phyloP scores from a whole-genome alignment of 202 grass and related monocot genomes.

The Schoenoplectus tabernaemontani region DNA sequence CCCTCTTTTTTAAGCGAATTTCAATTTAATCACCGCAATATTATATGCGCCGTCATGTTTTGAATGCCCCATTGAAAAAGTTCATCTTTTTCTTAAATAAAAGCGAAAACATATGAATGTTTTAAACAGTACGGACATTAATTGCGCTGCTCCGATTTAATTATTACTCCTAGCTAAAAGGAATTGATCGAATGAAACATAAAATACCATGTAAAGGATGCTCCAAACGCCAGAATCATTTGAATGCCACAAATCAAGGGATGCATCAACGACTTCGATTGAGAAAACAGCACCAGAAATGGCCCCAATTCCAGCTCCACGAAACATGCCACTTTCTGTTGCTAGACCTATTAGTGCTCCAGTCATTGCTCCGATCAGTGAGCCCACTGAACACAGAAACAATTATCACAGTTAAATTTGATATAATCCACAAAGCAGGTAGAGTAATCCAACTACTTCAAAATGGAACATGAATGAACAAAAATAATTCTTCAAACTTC shows the following conservation, averaged over 20 bases:
- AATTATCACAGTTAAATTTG: not conserved
- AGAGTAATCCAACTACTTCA: not conserved
- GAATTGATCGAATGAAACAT: not conserved
- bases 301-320: slow-evolving; percentile 79
- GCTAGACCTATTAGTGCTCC: slow-evolving; percentile 57
- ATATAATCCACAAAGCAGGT: too few species aligned
- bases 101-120: not conserved
- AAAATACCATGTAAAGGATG: slow-evolving; percentile 55
- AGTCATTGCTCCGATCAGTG: slow-evolving; percentile 53
- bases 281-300: slow-evolving; percentile 94
- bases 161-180: not conserved
- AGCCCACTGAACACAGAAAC: slow-evolving; percentile 39
- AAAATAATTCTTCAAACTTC: not conserved
- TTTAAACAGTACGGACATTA: not conserved
- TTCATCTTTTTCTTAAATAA: not conserved
- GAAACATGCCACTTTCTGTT: slow-evolving; percentile 74
- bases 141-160: not conserved
- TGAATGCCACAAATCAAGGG: slow-evolving; percentile 59
- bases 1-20: too few species aligned
- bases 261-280: slow-evolving; percentile 71
- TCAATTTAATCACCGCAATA: not conserved
- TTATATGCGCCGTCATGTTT: not conserved
- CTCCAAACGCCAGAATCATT: slow-evolving; percentile 45
- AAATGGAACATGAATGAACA: not conserved
- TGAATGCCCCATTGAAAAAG: not conserved